Conservation (phyloP, 768 basidiomycete species). For the Postia placenta region DNA sequence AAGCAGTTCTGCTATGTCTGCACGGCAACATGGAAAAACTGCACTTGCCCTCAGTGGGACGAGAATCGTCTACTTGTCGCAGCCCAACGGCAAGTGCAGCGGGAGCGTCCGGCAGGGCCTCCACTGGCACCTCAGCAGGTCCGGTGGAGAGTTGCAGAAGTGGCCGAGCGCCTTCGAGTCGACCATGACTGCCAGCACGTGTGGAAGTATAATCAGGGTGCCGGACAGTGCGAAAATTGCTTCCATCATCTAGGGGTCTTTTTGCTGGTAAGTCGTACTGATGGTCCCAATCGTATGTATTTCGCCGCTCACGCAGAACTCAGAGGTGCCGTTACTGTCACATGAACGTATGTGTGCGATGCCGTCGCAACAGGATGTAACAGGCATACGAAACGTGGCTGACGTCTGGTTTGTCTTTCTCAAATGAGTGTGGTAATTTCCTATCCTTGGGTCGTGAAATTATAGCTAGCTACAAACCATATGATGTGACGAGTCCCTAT, state of each 20-base stretch:
- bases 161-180: conserved; percentile 34
- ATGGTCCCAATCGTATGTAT: background rate
- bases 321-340: conserved; percentile 31
- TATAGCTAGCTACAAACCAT: background rate
- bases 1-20: conserved; percentile 49
- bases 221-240: conserved; percentile 43
- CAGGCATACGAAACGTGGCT: no score
- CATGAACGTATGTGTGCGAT: conserved; percentile 30
- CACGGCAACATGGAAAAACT: conserved; percentile 55
- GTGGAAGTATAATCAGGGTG: conserved; percentile 41
- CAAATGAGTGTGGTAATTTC: background rate
- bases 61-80: conserved; percentile 37
- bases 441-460: background rate
- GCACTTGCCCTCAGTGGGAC: conserved; percentile 60
- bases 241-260: conserved; percentile 32
- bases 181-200: conserved; percentile 49
- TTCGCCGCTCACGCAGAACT: background rate
- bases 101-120: conserved; percentile 12
- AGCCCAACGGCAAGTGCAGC: conserved; percentile 41
- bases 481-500: background rate
- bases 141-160: conserved; percentile 20
- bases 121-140: conserved; percentile 1
- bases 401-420: no score
- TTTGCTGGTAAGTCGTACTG: conserved; percentile 39
- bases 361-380: conserved; percentile 31